Evolutionary conservation across 192 early-diverging fungal genomes (phyloP).

Genomic region (Dissophora ornata): DNA sequence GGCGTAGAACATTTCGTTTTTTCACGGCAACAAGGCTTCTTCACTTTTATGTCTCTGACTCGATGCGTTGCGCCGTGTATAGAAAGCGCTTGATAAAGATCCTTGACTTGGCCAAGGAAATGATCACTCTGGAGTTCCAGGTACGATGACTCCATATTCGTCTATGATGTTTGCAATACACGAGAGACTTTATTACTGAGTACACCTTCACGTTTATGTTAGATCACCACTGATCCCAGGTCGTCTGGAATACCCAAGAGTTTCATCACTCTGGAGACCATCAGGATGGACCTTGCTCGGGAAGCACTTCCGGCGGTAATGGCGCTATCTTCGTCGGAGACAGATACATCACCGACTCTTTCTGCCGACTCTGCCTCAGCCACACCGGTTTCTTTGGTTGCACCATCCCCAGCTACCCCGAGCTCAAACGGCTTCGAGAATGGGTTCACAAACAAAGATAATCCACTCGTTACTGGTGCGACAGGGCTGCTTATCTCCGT

Average conservation of each 20-base stretch:
- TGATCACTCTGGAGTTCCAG: constrained; percentile 57
- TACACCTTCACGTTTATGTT: background rate
- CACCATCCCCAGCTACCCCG: constrained; percentile 25
- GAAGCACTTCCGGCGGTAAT: background rate
- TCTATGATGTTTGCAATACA: background rate
- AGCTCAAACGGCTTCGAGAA: background rate
- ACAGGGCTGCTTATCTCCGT: constrained; percentile 45
- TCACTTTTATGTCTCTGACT: background rate
- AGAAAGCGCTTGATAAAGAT: constrained; percentile 53
- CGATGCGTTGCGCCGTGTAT: background rate
- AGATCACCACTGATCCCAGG: constrained; percentile 31
- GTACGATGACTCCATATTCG: constrained; percentile 8
- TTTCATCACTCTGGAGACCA: constrained; percentile 24
- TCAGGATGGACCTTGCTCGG: constrained; percentile 21
- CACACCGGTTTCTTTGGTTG: constrained; percentile 17
- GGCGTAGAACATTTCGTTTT: too few species aligned
- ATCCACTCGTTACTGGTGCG: background rate
- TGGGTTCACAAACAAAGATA: background rate
- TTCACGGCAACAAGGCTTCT: too few species aligned
- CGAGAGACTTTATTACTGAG: background rate
- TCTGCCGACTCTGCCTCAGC: constrained; percentile 17
- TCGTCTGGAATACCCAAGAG: constrained; percentile 8
- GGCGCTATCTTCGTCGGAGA: background rate
- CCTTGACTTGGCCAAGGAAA: constrained; percentile 50
- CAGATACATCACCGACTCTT: constrained; percentile 16